Base-by-base conservation (phyloP, 495 filamentous ascomycete species). In the Penicillium lividum region DNA sequence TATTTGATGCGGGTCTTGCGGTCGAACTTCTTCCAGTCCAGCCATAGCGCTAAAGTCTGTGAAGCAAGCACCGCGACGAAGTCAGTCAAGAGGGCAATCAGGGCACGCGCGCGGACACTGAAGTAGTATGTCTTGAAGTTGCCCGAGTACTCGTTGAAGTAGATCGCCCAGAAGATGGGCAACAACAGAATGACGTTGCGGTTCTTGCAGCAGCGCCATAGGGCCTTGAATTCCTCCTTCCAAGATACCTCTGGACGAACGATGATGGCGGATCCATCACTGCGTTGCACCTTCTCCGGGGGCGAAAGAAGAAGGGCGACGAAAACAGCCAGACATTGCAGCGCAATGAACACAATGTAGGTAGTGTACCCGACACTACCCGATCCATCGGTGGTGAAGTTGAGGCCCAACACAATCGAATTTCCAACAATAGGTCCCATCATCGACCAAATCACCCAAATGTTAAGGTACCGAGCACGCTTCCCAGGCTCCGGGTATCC, bases 401-500 rank as follows among this genome's bases (percentile, higher is more conserved):
- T 53, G 2, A 43, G 11, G 3, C 34, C 38, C 38, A 43, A 18
- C 15, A 85, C 82, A 64, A 88, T 82, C 7, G 84, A 79, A 46
- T 82, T 83, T 25, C 85, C 86, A 0, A 89, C 53, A 25, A 88
- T 74, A 51, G 85, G 83, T 28, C 76, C 70, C 5, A 81, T 75
- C 8, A 81, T 78, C 68, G 77, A 86, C 45, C 74, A 82, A 15
- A 87, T 68, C 15, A 53, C 22, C 85, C 86, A 88, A 13, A 86
- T 77, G 7, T 70, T 69, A 60, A 87, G 75, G 38, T 80, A 81
- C 50, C 73, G 73, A 11, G 81, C 84, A 55, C 80, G 66, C 54
- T 87, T 86, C 44, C 74, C 73, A 5, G 80, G 77, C 60, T 87
- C 85, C 0, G 85, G 84, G 61, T 88, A 88, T 0, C 80, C 76